Percentiles rank a stretch among this genome's conserved stretches.
These are phyloP conservation scores for Euryodendron excelsum DNA, from an alignment of 148 eudicot species.

Conservation along the genomic window DNA sequence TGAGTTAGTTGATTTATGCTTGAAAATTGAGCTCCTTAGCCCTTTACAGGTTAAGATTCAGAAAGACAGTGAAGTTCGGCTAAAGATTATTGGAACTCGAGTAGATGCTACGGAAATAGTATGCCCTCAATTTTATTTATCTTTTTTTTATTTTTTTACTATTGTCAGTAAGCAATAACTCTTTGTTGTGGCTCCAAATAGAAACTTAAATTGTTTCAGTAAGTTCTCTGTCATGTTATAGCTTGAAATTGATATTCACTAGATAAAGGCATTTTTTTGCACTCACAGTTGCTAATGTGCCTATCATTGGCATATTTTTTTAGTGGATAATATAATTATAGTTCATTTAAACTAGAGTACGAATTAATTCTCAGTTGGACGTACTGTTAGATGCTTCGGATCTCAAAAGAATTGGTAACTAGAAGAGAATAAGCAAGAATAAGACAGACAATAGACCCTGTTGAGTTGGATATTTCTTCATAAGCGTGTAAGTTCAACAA, in stretches of 20 bases:
- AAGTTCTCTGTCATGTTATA: neutral
- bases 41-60: slow-evolving; percentile 78
- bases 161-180: too few species aligned
- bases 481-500: neutral
- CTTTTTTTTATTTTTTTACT: neutral
- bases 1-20: neutral
- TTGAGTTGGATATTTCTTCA: neutral
- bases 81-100: slow-evolving; percentile 93
- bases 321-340: neutral
- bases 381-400: neutral
- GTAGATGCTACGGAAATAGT: slow-evolving; percentile 99
- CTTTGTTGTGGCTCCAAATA: neutral
- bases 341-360: neutral
- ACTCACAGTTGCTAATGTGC: neutral
- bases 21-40: slow-evolving; percentile 12
- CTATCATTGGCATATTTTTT: neutral
- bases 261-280: neutral
- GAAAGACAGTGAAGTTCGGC: slow-evolving; percentile 89
- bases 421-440: neutral
- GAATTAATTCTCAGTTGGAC: neutral
- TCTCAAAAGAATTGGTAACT: neutral
- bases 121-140: slow-evolving; percentile 20
- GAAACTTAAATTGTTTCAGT: neutral
- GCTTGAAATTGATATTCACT: neutral
- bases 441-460: neutral